A percentile compares a stretch with the other conserved stretches of the same genome.
Evolutionary conservation across 148 eudicot genomes (phyloP).

Genomic region (Pouteria glomerata): DNA sequence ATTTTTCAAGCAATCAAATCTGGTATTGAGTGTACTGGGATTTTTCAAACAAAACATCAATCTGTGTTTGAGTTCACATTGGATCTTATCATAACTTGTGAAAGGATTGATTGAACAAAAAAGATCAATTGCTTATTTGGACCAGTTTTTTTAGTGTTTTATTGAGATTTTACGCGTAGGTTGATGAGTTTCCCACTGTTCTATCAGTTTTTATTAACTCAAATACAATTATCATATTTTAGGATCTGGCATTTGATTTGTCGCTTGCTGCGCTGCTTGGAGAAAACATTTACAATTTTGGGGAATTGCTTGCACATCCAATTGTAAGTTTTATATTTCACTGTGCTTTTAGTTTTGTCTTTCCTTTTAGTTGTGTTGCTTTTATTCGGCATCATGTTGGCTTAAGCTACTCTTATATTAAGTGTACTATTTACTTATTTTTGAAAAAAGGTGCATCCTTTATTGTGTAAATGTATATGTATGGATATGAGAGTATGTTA

Average conservation of each 20-base stretch:
- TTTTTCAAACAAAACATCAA: background rate
- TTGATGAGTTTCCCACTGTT: slow-evolving; percentile 6
- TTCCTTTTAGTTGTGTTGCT: background rate
- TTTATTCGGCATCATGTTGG: background rate
- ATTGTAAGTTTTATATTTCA: slow-evolving; percentile 53
- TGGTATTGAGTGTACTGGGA: too few species aligned
- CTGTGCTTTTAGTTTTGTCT: background rate
- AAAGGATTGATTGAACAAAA: background rate
- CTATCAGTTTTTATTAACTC: background rate
- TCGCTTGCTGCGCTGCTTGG: slow-evolving; percentile 87
- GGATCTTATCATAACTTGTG: background rate
- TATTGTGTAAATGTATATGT: background rate
- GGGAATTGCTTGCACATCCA: slow-evolving; percentile 97
- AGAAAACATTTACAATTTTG: slow-evolving; percentile 96
- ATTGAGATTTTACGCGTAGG: background rate
- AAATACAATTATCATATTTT: slow-evolving; percentile 1
- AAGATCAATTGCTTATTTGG: background rate
- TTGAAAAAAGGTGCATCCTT: too few species aligned
- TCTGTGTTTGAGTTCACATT: background rate
- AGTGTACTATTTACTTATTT: background rate
- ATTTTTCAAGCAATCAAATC: too few species aligned
- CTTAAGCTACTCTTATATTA: background rate
- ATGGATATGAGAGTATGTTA: background rate
- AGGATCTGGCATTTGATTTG: slow-evolving; percentile 95
- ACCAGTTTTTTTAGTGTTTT: background rate